These are phyloP conservation scores for Yamagishiella unicocca DNA, from an alignment of 139 green algal species.

Conservation along the genomic window DNA sequence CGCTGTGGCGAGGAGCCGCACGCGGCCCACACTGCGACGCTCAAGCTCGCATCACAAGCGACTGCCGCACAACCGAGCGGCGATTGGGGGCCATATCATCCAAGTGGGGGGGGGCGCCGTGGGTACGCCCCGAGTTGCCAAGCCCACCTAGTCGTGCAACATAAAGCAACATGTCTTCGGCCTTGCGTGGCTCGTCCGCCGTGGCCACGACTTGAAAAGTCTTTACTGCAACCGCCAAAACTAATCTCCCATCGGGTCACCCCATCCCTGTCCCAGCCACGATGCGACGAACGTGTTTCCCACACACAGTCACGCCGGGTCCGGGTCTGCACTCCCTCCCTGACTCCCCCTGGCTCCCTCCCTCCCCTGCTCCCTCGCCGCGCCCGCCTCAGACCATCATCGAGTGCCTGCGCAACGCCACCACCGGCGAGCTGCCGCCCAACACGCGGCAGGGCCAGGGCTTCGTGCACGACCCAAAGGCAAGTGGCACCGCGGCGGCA, in stretches of 20 bases:
- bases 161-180: not conserved
- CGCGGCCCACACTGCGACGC: too few species aligned
- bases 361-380: not conserved
- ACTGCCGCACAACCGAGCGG: too few species aligned
- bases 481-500: not conserved
- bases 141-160: too few species aligned
- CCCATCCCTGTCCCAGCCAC: not conserved
- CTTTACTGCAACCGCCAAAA: not conserved
- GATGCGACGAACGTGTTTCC: too few species aligned
- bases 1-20: too few species aligned
- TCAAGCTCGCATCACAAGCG: too few species aligned
- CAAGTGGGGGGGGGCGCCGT: too few species aligned
- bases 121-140: too few species aligned
- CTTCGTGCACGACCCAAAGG: conserved; percentile 92
- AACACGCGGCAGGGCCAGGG: conserved; percentile 89
- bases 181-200: not conserved
- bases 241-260: not conserved
- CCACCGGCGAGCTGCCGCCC: conserved; percentile 95
- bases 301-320: too few species aligned
- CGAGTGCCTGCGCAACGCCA: conserved; percentile 96
- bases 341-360: not conserved
- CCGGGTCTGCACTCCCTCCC: not conserved
- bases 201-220: not conserved
- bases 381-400: conserved; percentile 93
- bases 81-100: too few species aligned